Evolutionary conservation across 2,329 filamentous ascomycete genomes (phyloP), one percentile per base, ranked within the genome.

Genomic region (Xylaria sp.): DNA sequence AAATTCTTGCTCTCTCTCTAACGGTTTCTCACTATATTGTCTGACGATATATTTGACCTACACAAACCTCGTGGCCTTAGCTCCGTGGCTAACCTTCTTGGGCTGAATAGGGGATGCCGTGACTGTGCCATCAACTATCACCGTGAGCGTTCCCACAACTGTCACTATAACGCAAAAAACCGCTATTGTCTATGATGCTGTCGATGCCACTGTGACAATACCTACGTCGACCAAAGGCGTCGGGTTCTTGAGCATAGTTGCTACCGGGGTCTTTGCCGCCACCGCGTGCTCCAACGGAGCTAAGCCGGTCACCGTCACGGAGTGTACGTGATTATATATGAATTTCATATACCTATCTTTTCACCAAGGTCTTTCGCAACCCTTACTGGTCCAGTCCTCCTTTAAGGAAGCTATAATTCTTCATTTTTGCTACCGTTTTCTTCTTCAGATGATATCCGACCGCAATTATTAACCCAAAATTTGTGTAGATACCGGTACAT

Each of bases 221-320:
- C 55, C 64, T 31, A 63, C 64, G 8, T 67, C 46, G 13, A 67
- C 67, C 8, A 15, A 15, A 9, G 33, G 43, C 23, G n/a, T 28
- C 8, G 51, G 51, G 8, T 23, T 23, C 25, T 3, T 4, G 23
- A 56, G 20, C 20, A 64, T 54, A 20, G 58, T 66, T n/a, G 67
- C 63, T 9, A 69, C 64, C 18, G 67, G 41, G 13, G 23, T 52
- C 4, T 69, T 66, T 25, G 48, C 55, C 7, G 57, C 56, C n/a
- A 64, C 55, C 25, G 64, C 61, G 25, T 69, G 67, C 33, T 52
- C 61, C 10, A 52, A 62, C 25, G 64, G 56, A 52, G 68, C 33
- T 25, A 62, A 70, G 18, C 68, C 57, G n/a, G 28, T 62, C 23
- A 70, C 58, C 10, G 61, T 68, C n/a, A 68, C 68, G 12, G 9